Base-by-base conservation (phyloP, 345 rosid species). In the Arabis hirsuta region DNA sequence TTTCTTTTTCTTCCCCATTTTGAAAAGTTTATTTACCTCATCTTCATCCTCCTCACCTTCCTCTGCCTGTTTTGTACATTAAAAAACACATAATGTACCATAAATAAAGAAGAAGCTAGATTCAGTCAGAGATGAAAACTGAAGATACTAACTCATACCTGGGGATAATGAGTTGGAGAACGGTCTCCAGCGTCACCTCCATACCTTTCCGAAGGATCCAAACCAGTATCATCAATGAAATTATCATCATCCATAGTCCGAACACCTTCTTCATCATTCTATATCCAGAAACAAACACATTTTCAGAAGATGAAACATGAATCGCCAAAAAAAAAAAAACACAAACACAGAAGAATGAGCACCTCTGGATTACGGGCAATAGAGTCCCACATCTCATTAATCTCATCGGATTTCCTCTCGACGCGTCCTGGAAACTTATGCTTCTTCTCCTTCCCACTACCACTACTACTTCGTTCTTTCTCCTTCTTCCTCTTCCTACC, bases 331-430 rank as follows among this genome's bases (percentile, higher is more conserved):
- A 8, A 56, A 36, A 57, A 48, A 41, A 9, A 67, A 24, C 5
- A 1, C 66, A 65, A 32, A 45, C 77, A 69, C 55, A 52, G 12
- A 45, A 44, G 53, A 36, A 73, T 65, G 55, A 42, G 38, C 65
- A 90, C 98, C 93, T 91, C 96, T 12, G 98, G 92, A 81, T 94
- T 90, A 53, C 83, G 85, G 2, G 96, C 97, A 69, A 91, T 88
- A 32, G 93, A 88, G 27, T 89, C 83, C 99, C 99, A 95, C 98
- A 95, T 90, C 89, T 91, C 99, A 64, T 88, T 84, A 22, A 95
- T 87, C 74, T 90, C 96, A 5, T 76, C 82, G 1, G 81, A 75
- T 67, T 71, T 73, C 55, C 85, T 81, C 65, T 83, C 86, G 16
- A 69, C 72, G 24, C 77, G 83, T 10, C 67, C 69, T 6, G 81